A percentile compares a stretch with the other conserved stretches of the same genome.
Evolutionary conservation across 169 alveolate genomes (phyloP).

Genomic region (Eimeria sp.): DNA sequence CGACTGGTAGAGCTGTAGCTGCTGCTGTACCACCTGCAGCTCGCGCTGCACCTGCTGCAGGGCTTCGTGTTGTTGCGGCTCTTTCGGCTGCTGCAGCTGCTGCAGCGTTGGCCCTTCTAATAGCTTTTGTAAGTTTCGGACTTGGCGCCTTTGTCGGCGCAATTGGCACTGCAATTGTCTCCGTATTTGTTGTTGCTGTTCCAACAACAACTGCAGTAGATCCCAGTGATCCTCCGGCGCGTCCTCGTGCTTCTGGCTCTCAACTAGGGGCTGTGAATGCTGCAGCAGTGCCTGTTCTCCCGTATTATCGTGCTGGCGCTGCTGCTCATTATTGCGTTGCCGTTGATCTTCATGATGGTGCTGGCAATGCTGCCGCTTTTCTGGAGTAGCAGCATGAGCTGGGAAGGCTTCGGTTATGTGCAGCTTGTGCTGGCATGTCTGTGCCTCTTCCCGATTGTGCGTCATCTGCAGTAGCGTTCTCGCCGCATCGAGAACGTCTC

Average conservation of each 20-base stretch:
- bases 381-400: not conserved
- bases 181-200: not conserved
- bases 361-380: not conserved
- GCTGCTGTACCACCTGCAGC: not conserved
- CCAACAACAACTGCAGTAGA: not conserved
- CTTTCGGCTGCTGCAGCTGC: not conserved
- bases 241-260: not conserved
- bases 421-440: not conserved
- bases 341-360: not conserved
- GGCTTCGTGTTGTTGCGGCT: not conserved
- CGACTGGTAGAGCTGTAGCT: not conserved
- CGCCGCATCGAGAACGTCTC: not conserved
- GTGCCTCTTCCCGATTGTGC: not conserved
- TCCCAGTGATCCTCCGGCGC: not conserved
- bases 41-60: not conserved
- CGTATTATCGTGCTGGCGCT: not conserved
- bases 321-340: not conserved
- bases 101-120: not conserved
- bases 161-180: not conserved
- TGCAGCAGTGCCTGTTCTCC: not conserved
- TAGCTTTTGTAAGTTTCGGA: not conserved
- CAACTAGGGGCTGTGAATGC: not conserved
- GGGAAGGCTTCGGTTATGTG: not conserved
- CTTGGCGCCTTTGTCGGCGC: not conserved
- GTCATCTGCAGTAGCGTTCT: not conserved